A percentile compares a stretch with the other conserved stretches of the same genome.
These are phyloP conservation scores for Talaromyces borbonicus DNA, from an alignment of 495 filamentous ascomycete genomes.

Conservation along the genomic window DNA sequence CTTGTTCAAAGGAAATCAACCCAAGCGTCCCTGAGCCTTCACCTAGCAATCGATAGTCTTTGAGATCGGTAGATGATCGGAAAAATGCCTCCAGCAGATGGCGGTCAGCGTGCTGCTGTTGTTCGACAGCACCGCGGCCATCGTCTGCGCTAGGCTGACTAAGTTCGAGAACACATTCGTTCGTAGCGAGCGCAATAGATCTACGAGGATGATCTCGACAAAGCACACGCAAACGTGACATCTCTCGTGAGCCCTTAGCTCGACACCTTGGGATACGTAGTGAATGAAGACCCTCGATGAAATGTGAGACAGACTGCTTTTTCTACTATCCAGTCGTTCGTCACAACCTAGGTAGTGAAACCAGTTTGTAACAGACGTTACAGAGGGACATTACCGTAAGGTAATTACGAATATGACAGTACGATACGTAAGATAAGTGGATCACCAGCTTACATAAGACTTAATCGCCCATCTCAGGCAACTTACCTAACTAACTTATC, in stretches of 20 bases:
- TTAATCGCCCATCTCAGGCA: too few relatives aligned
- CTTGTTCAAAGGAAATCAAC: conserved; percentile 71
- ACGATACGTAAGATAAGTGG: too few relatives aligned
- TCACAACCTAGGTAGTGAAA: too few relatives aligned
- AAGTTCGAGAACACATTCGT: conserved; percentile 73
- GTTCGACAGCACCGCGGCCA: conserved; percentile 32
- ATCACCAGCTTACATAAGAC: too few relatives aligned
- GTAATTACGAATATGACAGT: too few relatives aligned
- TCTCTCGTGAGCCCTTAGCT: conserved; percentile 12
- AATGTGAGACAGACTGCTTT: too few relatives aligned
- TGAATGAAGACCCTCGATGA: too few relatives aligned
- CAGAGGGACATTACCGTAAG: too few relatives aligned
- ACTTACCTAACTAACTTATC: too few relatives aligned
- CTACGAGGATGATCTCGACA: conserved; percentile 65
- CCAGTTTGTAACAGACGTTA: too few relatives aligned
- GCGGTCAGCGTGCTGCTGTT: conserved; percentile 33
- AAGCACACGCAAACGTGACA: conserved; percentile 33
- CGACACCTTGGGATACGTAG: too few relatives aligned
- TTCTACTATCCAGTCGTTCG: too few relatives aligned
- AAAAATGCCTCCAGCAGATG: conserved; percentile 83
- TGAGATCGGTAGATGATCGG: conserved; percentile 53
- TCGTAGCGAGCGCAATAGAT: conserved; percentile 71
- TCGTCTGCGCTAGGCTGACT: conserved; percentile 37
- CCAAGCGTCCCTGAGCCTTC: conserved; percentile 85
- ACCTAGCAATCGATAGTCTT: conserved; percentile 62